Conservation (phyloP, 2,329 filamentous ascomycete species). For the Fusarium sp. region DNA sequence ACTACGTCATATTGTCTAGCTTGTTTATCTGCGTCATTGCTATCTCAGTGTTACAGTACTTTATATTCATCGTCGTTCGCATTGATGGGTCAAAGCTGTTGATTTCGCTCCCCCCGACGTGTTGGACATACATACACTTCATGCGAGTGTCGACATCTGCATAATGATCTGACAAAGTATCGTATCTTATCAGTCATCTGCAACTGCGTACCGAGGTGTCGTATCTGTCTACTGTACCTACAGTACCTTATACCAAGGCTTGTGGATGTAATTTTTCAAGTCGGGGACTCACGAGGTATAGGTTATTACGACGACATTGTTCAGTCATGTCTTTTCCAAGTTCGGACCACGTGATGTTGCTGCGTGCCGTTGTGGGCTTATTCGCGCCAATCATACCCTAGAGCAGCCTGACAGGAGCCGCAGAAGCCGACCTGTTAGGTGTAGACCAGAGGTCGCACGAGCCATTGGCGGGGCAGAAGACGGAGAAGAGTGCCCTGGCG, state of each 20-base stretch:
- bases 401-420: slow-evolving; percentile 30
- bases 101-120: background rate
- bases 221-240: background rate
- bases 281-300: slow-evolving; percentile 5
- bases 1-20: slow-evolving; percentile 25
- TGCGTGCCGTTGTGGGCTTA: slow-evolving; percentile 10
- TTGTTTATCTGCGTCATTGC: slow-evolving; percentile 28
- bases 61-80: slow-evolving; percentile 3
- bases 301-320: slow-evolving; percentile 2
- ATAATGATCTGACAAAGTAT: background rate
- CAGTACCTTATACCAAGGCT: background rate
- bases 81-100: background rate
- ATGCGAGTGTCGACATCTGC: background rate
- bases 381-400: slow-evolving; percentile 37
- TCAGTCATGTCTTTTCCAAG: background rate
- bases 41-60: slow-evolving; percentile 7
- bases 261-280: background rate
- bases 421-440: slow-evolving; percentile 28
- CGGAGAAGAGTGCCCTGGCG: slow-evolving; percentile 34
- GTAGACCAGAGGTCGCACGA: slow-evolving; percentile 27
- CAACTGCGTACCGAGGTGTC: background rate
- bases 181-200: background rate
- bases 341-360: slow-evolving; percentile 24
- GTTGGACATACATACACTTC: background rate
- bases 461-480: slow-evolving; percentile 38